Conservation (phyloP, 2,329 filamentous ascomycete genomes). For the Trichoderma hamatum region DNA sequence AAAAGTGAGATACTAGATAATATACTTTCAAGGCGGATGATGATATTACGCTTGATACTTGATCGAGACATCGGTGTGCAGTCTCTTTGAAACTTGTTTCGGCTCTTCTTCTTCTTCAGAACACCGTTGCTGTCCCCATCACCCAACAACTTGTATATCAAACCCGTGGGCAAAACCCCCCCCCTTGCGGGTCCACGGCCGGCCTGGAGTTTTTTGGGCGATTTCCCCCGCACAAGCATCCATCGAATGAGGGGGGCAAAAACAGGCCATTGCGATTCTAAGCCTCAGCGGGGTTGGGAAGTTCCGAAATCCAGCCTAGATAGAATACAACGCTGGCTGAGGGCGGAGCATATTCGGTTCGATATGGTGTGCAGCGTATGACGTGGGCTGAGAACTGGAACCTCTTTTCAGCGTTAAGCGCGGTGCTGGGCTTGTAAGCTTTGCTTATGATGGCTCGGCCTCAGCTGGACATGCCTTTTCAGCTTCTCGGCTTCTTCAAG, state of each 20-base stretch:
- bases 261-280: neutral
- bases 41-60: neutral
- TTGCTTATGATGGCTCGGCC: neutral
- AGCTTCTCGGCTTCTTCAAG: no score
- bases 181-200: neutral
- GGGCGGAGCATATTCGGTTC: neutral
- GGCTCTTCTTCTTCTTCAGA: neutral
- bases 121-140: neutral
- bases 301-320: neutral
- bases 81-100: no score
- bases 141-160: neutral
- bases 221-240: slow-evolving; percentile 13
- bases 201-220: neutral
- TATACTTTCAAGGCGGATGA: neutral
- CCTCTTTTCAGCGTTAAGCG: neutral
- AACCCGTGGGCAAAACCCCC: no score
- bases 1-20: no score
- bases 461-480: no score
- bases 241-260: neutral
- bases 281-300: neutral
- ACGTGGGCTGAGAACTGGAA: slow-evolving; percentile 17
- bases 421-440: neutral
- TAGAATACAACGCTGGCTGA: slow-evolving; percentile 9
- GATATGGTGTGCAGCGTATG: slow-evolving; percentile 5
- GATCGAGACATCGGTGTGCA: no score